Base-by-base conservation (phyloP, 2,329 filamentous ascomycete species). In the Beauveria varroae region DNA sequence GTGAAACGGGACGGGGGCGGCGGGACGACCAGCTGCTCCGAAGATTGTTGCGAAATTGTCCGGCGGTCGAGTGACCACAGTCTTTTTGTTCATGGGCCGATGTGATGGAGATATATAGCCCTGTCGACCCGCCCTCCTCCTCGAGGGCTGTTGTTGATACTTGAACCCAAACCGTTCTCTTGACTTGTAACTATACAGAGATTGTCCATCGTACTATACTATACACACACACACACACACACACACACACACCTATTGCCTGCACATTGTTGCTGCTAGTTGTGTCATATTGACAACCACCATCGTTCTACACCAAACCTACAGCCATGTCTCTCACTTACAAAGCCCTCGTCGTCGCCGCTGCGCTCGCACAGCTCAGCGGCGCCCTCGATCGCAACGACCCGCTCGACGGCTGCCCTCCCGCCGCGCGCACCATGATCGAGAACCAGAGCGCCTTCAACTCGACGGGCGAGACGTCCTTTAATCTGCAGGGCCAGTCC, bases 351-450 rank as follows among this genome's bases (percentile, higher is more conserved):
- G 30, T 61, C 26, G 30, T 34, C 51, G 30, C 24, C 51, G 28
- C 20, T 30, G 58, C 43, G 28, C 57, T 60, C 43, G 41, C 28
- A 1, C 28, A 12, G 7, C 41, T 54, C 30, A 34, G 30, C 14
- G 5, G 26, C 12, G 58, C 43, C 41, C 7, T 61, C 4, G 58
- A 61, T 43, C 58, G 54, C 51, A 54, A 28, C 51, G 34, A 61
- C n/a, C 58, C 58, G 5, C 58, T 61, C 6, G 58, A 61, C 30
- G 51, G 58, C 58, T 61, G 58, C 30, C 58, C 58, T 18, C 14
- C 22, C 9, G 50, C 51, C 20, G 58, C 30, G 16, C 28, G 22
- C 22, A 16, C 58, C 30, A 28, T 61, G 4, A 51, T 51, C 18
- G 16, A 24, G 28, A 6, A n/a, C 43, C 7, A 49, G 16, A 43